phyloP scores from a whole-genome alignment of 2,329 filamentous ascomycete species.

The Purpureocillium lavendulum region DNA sequence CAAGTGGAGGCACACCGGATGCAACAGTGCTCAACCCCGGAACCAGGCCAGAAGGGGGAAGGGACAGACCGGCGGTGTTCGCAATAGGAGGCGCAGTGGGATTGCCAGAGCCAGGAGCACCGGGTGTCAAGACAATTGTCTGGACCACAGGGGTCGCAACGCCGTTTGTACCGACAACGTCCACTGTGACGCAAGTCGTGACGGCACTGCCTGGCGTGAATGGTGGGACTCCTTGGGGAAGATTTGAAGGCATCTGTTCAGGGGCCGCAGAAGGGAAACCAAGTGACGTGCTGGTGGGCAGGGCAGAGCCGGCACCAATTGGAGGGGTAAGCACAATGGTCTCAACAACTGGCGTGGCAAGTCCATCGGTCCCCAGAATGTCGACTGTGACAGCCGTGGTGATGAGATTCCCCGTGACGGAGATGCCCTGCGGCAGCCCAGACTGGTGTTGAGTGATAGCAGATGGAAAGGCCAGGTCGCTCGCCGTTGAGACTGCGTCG shows the following conservation, averaged over 20 bases:
- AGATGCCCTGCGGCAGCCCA: conserved; percentile 10
- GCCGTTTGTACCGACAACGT: conserved; percentile 22
- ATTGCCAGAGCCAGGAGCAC: conserved; percentile 10
- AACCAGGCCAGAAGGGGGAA: conserved; percentile 9
- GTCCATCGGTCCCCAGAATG: conserved; percentile 21
- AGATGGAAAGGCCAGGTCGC: conserved; percentile 9
- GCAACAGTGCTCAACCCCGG: conserved; percentile 4
- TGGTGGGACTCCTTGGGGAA: conserved; percentile 12
- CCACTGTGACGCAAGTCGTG: conserved; percentile 20
- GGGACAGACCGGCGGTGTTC: conserved; percentile 9
- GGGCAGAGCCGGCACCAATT: conserved; percentile 3
- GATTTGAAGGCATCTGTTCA: conserved; percentile 8
- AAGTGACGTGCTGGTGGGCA: conserved; percentile 7
- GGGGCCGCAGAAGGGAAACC: conserved; percentile 12
- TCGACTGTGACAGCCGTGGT: conserved; percentile 22
- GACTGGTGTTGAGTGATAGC: conserved; percentile 7
- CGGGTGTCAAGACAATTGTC: conserved; percentile 20
- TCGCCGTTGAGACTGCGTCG: conserved; percentile 11
- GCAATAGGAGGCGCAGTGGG: conserved; percentile 9
- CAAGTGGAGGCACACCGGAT: conserved; percentile 13
- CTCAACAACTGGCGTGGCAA: conserved; percentile 18
- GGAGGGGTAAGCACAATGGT: conserved; percentile 14
- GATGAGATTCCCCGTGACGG: conserved; percentile 10
- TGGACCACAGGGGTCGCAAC: conserved; percentile 21
- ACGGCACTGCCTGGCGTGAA: conserved; percentile 8